Base-by-base conservation (phyloP, 148 eudicot species). In the Silene conica region DNA sequence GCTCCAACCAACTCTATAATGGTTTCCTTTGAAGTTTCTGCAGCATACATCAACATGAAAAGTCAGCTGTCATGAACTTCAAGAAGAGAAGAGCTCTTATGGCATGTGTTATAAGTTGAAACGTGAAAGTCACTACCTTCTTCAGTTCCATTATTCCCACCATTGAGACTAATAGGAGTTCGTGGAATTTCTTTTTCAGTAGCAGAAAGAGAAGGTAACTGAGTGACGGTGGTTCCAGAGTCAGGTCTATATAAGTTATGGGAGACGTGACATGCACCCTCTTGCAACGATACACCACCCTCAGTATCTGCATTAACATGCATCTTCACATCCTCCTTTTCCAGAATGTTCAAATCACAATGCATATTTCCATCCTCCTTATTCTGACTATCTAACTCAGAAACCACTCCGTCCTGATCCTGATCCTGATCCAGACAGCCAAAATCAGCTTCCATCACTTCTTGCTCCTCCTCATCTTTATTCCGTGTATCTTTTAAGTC, bases 71-170 rank as follows among this genome's bases (percentile, higher is more conserved):
- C 34, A 31, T 31, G 34, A 31, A 31, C 34, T 31, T 31, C 34
- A 31, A 31, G 34, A 31, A 31, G 34, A 31, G 34, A 31, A 31
- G 4, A 31, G 34, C 34, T 31, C 34, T 31, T 31, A 31, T 31
- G 34, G 4, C 34, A 31, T 31, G 34, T 31, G 34, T 31, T 31
- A 31, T n/a, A n/a, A n/a, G n/a, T 34, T 38, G 16, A 50, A 50
- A 68, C 19, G 31, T 63, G 14, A 63, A 63, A 63, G 67, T 45
- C 9, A 21, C 21, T 46, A 68, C 71, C 71, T 45, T 46, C 21
- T 31, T 68, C n/a, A 22, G 28, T 68, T 46, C 56, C 31, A 19
- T 31, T 4, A 63, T 28, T 67, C 21, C 70, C 70, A 34, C 6
- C 34, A 68, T 48, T 48, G 16, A 18, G 31, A 46, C 58, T 15